Evolutionary conservation across 2,329 filamentous ascomycete genomes (phyloP).

Genomic region (Claviceps purpurea): DNA sequence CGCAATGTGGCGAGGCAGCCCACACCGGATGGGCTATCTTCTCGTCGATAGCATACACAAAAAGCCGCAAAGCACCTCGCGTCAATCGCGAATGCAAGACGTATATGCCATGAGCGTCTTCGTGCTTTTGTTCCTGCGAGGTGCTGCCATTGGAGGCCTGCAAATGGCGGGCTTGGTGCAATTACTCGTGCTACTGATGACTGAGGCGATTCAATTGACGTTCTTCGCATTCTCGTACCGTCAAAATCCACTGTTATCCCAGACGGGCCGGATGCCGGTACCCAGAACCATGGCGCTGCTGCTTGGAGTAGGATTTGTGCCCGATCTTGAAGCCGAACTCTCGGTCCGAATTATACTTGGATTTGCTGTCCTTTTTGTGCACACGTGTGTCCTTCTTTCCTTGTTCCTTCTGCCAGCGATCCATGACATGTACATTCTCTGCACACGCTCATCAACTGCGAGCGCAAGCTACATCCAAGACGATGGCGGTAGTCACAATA

Average conservation of each 20-base stretch:
- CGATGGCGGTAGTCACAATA: not conserved
- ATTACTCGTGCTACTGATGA: constrained; percentile 53
- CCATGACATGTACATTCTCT: not conserved
- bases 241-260: constrained; percentile 17
- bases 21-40: constrained; percentile 16
- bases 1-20: constrained; percentile 14
- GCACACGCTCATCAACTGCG: not conserved
- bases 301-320: not conserved
- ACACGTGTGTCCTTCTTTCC: constrained; percentile 34
- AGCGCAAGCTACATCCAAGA: not conserved
- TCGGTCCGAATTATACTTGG: not conserved
- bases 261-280: not conserved
- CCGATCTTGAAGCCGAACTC: not conserved
- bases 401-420: constrained; percentile 50
- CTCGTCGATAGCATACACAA: constrained; percentile 36
- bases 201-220: constrained; percentile 48
- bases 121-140: constrained; percentile 49
- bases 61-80: constrained; percentile 46
- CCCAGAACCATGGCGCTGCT: not conserved
- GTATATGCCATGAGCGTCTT: constrained; percentile 52
- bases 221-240: constrained; percentile 19
- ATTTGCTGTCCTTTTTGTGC: not conserved
- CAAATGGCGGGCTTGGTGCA: constrained; percentile 45
- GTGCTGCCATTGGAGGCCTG: constrained; percentile 54
- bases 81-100: constrained; percentile 32